A percentile compares a stretch with the other conserved stretches of the same genome.
These are phyloP conservation scores for Hypoxylon sp. DNA, from an alignment of 2,329 filamentous ascomycete species.

Conservation along the genomic window DNA sequence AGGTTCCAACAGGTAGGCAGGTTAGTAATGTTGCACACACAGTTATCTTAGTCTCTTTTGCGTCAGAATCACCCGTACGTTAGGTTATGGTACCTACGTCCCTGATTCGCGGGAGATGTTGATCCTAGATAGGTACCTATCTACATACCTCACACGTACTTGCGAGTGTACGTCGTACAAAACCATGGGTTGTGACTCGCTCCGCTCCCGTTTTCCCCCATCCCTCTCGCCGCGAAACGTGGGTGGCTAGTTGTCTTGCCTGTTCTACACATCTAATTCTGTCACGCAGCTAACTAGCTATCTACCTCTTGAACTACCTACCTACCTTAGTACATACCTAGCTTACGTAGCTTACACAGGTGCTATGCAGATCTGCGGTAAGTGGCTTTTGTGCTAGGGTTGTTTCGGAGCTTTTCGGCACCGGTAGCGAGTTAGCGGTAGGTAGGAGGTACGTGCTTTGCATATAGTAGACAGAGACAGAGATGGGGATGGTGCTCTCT, in stretches of 20 bases:
- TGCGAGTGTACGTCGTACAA: slow-evolving; percentile 26
- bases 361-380: slow-evolving; percentile 14
- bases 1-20: slow-evolving; percentile 1
- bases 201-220: slow-evolving; percentile 19
- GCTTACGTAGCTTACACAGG: slow-evolving; percentile 1
- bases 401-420: slow-evolving; percentile 22
- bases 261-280: background rate
- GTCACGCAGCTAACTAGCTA: background rate
- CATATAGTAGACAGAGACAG: no score
- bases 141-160: no score
- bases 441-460: slow-evolving; percentile 20
- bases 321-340: no score
- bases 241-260: slow-evolving; percentile 5
- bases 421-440: background rate
- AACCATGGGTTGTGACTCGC: slow-evolving; percentile 15
- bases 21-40: slow-evolving; percentile 4
- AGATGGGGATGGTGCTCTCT: no score
- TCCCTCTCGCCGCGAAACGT: slow-evolving; percentile 28
- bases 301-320: slow-evolving; percentile 1
- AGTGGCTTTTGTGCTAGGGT: slow-evolving; percentile 1
- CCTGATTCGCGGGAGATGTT: no score
- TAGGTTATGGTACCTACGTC: no score
- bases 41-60: background rate
- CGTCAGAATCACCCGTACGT: slow-evolving; percentile 17
- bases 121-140: slow-evolving; percentile 1